phyloP scores from a whole-genome alignment of 345 rosid species.

The Gossypium anomalum region DNA sequence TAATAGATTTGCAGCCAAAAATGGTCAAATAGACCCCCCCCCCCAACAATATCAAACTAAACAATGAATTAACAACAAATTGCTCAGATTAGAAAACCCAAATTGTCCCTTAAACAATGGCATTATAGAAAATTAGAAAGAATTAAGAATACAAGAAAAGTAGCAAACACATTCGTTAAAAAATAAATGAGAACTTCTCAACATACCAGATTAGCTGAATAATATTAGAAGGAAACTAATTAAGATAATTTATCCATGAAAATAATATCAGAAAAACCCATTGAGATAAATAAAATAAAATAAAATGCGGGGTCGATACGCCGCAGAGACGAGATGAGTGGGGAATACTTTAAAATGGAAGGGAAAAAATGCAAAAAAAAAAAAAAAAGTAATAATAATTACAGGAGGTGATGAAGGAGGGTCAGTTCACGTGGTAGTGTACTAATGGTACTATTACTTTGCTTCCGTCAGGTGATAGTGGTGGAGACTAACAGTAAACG shows the following conservation, averaged over 20 bases:
- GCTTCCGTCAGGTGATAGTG: neutral
- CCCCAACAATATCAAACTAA: neutral
- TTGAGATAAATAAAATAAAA: neutral
- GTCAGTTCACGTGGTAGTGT: slow-evolving; percentile 15
- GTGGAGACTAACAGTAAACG: slow-evolving; percentile 10
- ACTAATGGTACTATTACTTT: neutral
- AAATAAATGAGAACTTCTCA: neutral
- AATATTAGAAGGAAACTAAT: neutral
- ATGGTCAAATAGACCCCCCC: neutral
- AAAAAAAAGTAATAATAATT: neutral
- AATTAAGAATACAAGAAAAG: neutral
- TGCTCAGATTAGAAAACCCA: slow-evolving; percentile 6
- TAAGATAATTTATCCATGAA: neutral
- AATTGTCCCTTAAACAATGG: neutral
- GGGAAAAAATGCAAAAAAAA: neutral
- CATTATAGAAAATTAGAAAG: slow-evolving; percentile 9
- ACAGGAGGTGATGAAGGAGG: slow-evolving; percentile 3
- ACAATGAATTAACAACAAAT: neutral
- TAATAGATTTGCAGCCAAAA: neutral
- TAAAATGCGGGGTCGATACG: slow-evolving; percentile 12
- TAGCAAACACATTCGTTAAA: neutral
- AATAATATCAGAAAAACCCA: neutral
- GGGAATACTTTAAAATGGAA: neutral
- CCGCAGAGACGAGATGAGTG: slow-evolving; percentile 18
- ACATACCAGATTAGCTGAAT: slow-evolving; percentile 7